Base-by-base conservation (phyloP, 106 monocot species). In the Iris macrosiphon region DNA sequence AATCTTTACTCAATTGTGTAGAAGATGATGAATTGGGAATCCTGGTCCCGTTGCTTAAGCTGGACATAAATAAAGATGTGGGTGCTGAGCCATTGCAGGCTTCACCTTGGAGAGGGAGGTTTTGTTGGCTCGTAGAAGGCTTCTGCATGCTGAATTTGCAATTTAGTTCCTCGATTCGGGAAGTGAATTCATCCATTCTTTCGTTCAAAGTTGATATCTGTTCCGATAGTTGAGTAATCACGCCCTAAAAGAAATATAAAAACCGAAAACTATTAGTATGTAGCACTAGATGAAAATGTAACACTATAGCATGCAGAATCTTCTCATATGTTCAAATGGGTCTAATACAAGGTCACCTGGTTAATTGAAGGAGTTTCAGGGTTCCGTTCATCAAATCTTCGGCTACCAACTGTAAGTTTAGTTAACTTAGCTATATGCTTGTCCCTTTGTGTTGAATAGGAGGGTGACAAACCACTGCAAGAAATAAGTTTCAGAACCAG, bases 151-250 rank as follows among this genome's bases (percentile, higher is more conserved):
- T 57, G 26, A 89, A 64, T 45, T 84, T 89, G 7, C 60, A 80
- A 62, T 68, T 84, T n/a, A 84, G 33, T 25, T 77, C 79, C 62
- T 84, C 84, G 17, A 89, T 77, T n/a, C 64, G 58, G 11, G 70
- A 71, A 9, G 80, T 72, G 18, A 89, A 84, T 38, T 67, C 80
- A 35, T 84, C 80, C 73, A 89, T 77, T 32, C 84, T 73, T 67
- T 80, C 89, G 46, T 77, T 84, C 43, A 89, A 71, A 6, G 84
- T 89, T 31, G 72, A 65, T 48, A 89, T 80, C 56, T 89, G 84
- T 64, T 89, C 89, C 15, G 64, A 64, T 4, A 89, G 67, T 20
- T 77, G 80, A 38, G 65, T 80, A 18, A 84, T 71, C 9, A 62
- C 57, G 15, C 73, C 84, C 89, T 89, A 60, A 1, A 30, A 60